Percentiles rank a stretch among this genome's conserved stretches.
These are phyloP conservation scores for Claviceps lovelessii DNA, from an alignment of 2,329 filamentous ascomycete species.

Conservation along the genomic window DNA sequence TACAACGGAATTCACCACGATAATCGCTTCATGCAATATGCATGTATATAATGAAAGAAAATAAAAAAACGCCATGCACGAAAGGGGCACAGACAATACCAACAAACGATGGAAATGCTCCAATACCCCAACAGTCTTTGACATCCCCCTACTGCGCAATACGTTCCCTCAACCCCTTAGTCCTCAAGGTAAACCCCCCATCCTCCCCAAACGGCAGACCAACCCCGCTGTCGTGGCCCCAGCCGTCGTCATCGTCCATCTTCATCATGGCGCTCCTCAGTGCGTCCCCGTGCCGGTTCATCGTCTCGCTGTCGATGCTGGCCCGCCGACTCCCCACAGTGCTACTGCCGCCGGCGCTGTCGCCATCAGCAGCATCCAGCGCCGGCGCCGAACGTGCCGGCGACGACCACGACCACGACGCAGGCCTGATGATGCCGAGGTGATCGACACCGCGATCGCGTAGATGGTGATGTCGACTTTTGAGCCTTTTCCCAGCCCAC, in stretches of 20 bases:
- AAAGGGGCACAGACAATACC: too few relatives aligned
- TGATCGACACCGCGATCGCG: constrained; percentile 10
- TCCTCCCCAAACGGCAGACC: constrained; percentile 31
- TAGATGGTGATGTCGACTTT: constrained; percentile 13
- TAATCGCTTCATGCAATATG: too few relatives aligned
- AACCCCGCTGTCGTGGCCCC: constrained; percentile 13
- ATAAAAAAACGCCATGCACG: too few relatives aligned
- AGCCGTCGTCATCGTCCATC: constrained; percentile 3
- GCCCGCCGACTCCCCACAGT: constrained; percentile 26
- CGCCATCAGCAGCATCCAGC: constrained; percentile 17
- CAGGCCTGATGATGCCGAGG: constrained; percentile 9
- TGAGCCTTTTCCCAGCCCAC: constrained; percentile 34
- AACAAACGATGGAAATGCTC: too few relatives aligned
- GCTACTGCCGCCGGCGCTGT: constrained; percentile 22
- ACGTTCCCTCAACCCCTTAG: constrained; percentile 41
- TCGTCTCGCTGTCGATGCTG: constrained; percentile 29
- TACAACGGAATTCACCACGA: too few relatives aligned
- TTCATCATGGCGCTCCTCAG: constrained; percentile 19
- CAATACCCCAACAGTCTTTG: too few relatives aligned
- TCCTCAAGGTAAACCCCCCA: constrained; percentile 36
- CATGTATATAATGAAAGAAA: too few relatives aligned
- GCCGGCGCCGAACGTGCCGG: too few relatives aligned
- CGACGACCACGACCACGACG: not conserved
- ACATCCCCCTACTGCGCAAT: constrained; percentile 4
- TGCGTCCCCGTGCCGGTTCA: constrained; percentile 25